A percentile compares a stretch with the other conserved stretches of the same genome.
Conservation (phyloP, 768 basidiomycete genomes). For the Pleurotus giganteus region DNA sequence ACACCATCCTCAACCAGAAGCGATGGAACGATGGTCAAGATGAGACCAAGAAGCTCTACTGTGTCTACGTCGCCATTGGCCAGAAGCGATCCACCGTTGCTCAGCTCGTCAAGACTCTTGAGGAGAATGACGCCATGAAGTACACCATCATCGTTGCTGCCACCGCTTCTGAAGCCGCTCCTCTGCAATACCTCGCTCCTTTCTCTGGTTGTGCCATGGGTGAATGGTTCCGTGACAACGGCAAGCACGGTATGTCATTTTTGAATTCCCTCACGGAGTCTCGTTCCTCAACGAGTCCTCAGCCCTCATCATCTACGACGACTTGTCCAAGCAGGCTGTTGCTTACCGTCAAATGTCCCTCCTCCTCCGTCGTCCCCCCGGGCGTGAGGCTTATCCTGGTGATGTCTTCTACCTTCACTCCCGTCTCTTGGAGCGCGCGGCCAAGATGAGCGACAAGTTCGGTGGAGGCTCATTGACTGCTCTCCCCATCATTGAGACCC, state of each 20-base stretch:
- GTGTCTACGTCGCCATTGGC: constrained; percentile 98
- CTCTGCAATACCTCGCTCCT: constrained; percentile 98
- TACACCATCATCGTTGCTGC: constrained; percentile 99
- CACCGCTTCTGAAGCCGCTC: constrained; percentile 98
- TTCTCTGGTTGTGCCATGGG: constrained; percentile 99
- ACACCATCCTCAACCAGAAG: constrained; percentile 99
- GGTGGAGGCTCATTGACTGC: constrained; percentile 99
- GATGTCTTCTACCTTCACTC: constrained; percentile 99
- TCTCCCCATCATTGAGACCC: constrained; percentile 99
- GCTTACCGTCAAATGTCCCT: constrained; percentile 99
- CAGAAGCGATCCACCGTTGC: constrained; percentile 99
- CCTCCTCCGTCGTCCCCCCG: constrained; percentile 98
- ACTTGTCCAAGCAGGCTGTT: constrained; percentile 99
- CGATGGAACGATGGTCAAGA: constrained; percentile 98
- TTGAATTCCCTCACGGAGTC: neutral
- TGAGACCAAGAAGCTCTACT: constrained; percentile 98
- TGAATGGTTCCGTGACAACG: constrained; percentile 99
- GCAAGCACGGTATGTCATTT: constrained; percentile 83
- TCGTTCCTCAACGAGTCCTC: constrained; percentile 12
- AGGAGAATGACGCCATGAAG: constrained; percentile 99
- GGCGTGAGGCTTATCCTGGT: constrained; percentile 99
- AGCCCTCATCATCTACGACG: constrained; percentile 99
- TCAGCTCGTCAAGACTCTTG: constrained; percentile 98
- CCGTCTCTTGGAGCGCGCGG: constrained; percentile 98
- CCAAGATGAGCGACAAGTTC: constrained; percentile 99